Base-by-base conservation (phyloP, 495 filamentous ascomycete genomes). In the Penicillium psychrofluorescens region DNA sequence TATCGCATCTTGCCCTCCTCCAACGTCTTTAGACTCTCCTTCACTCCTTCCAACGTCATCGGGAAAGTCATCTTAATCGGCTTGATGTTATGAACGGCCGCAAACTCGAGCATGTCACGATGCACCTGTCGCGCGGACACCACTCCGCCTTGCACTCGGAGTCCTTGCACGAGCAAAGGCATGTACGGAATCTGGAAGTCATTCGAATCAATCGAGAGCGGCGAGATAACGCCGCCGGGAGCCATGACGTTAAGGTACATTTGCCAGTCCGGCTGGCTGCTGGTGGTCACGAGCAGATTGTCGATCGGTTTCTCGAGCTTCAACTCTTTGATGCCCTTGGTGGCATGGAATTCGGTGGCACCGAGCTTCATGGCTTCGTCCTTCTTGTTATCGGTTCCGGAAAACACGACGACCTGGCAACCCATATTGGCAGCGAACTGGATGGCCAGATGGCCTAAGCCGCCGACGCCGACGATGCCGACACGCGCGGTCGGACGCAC, bases 391-490 rank as follows among this genome's bases (percentile, higher is more conserved):
- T 80, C 76, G 0, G 70, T 76, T 5, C 67, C 60, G 3, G 71
- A 76, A 54, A 84, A 79, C 0, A 80, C 79, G 7, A 81, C 65
- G 1, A 82, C 79, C n/a, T 78, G 51, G 45, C 76, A 80, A 2
- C 80, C 80, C 74, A 78, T 76, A 55, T 80, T 78, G 6, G 68
- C 62, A 14, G 76, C 78, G 39, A 81, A 83, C 43, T 82, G 77
- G 36, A 85, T 80, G 1, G 80, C 81, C 38, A 83, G 51, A 52
- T 84, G 80, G 0, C 80, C 81, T 1, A 84, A 61, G 1, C 81
- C 81, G 11, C 81, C 81, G 7, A 84, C 57, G 8, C 81, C 80
- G 2, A 83, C 63, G 34, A 85, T 69, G 4, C 81, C 80, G 13
- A 84, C 80, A 0, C 70, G 67, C 30, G 77, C 62, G 0, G 65